Conservation (phyloP, 2,329 filamentous ascomycete genomes). For the Calonectria montana region DNA sequence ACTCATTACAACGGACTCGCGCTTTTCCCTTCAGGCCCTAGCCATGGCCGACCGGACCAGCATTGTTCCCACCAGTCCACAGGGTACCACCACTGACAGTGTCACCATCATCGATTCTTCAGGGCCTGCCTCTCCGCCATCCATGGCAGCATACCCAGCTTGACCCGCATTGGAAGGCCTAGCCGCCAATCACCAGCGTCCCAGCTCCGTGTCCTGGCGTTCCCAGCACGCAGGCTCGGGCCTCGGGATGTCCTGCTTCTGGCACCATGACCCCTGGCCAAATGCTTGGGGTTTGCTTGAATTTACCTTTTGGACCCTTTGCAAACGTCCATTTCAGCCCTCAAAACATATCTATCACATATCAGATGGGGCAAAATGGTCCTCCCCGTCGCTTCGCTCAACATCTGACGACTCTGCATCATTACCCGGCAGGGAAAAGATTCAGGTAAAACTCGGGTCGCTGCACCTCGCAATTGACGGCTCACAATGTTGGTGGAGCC, state of each 20-base stretch:
- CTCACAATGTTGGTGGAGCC: neutral
- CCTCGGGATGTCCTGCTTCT: conserved; percentile 46
- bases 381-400: conserved; percentile 11
- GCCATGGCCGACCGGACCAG: conserved; percentile 26
- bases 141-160: conserved; percentile 5
- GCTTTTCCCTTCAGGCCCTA: conserved; percentile 27
- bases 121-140: conserved; percentile 10
- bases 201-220: conserved; percentile 41
- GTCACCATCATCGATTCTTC: conserved; percentile 34
- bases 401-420: conserved; percentile 9
- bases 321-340: conserved; percentile 26
- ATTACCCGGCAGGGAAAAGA: conserved; percentile 6
- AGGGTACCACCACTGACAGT: conserved; percentile 4
- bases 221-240: conserved; percentile 46
- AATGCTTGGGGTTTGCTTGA: conserved; percentile 20
- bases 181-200: conserved; percentile 43
- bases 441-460: conserved; percentile 16
- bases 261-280: conserved; percentile 36
- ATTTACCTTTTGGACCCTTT: conserved; percentile 27
- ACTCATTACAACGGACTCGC: conserved; percentile 4
- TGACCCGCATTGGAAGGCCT: conserved; percentile 20
- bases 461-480: neutral
- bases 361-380: conserved; percentile 19
- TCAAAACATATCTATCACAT: conserved; percentile 22
- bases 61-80: conserved; percentile 7